Conservation (phyloP, 306 rosid genomes). For the Sesbania bispinosa region DNA sequence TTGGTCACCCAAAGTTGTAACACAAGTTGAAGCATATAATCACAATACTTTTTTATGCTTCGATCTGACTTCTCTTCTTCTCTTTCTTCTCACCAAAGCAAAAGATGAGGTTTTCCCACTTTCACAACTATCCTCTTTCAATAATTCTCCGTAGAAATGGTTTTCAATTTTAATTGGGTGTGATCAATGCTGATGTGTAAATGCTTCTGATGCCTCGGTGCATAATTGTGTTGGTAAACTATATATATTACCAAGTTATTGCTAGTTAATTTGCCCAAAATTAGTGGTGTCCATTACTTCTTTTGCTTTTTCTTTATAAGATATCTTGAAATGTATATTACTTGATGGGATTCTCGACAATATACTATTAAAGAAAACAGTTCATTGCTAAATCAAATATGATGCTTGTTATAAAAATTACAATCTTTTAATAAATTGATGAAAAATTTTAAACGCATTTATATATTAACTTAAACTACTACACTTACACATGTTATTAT, state of each 20-base stretch:
- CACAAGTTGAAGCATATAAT: conserved; percentile 24
- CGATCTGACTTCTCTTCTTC: background rate
- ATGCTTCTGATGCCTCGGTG: background rate
- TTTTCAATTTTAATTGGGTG: background rate
- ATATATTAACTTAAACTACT: background rate
- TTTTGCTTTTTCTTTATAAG: background rate
- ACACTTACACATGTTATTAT: no score
- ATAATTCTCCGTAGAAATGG: conserved; percentile 19
- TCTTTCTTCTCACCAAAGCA: conserved; percentile 16
- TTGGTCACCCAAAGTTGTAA: conserved; percentile 32
- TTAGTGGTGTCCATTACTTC: conserved; percentile 13
- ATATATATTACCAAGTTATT: background rate
- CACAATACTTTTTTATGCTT: background rate
- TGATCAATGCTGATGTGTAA: background rate
- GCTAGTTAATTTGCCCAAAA: background rate
- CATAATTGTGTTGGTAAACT: background rate
- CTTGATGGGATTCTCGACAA: background rate
- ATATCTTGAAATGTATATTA: background rate
- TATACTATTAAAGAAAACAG: background rate
- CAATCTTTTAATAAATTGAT: no score
- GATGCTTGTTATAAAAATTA: background rate
- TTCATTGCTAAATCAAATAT: background rate
- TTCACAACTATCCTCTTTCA: conserved; percentile 8
- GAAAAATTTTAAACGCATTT: background rate
- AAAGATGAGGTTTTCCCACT: conserved; percentile 17